Percentiles rank a stretch among this genome's conserved stretches.
Conservation (phyloP, 805 yeast genomes). For the Zygosaccharomyces lentus region DNA sequence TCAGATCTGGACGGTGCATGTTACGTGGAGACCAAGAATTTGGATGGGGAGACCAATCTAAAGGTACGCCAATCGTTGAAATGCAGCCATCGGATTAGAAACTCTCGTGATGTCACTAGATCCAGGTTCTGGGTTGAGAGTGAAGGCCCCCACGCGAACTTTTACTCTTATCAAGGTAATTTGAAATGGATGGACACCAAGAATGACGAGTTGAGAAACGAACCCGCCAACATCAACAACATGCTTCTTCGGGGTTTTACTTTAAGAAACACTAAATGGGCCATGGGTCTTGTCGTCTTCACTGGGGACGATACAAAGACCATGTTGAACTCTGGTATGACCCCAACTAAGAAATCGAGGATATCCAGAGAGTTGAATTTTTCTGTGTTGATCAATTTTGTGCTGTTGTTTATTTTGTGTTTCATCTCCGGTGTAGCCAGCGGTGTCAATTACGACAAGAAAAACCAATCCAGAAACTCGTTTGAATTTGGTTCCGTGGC, state of each 20-base stretch:
- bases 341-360: conserved; percentile 73
- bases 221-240: conserved; percentile 66
- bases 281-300: conserved; percentile 66
- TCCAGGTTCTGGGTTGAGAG: conserved; percentile 66
- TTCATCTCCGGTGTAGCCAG: conserved; percentile 65
- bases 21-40: conserved; percentile 74
- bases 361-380: conserved; percentile 68
- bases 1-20: conserved; percentile 67
- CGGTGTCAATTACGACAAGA: conserved; percentile 55
- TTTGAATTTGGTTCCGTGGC: conserved; percentile 71
- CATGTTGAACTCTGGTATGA: conserved; percentile 74
- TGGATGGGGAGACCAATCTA: conserved; percentile 77
- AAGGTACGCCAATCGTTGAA: conserved; percentile 73
- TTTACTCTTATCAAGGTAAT: conserved; percentile 74
- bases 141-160: conserved; percentile 79
- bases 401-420: conserved; percentile 60
- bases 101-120: conserved; percentile 45
- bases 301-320: conserved; percentile 79
- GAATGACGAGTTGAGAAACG: conserved; percentile 39
- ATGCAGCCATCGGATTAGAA: conserved; percentile 48
- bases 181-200: conserved; percentile 44
- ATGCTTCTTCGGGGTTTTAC: conserved; percentile 69
- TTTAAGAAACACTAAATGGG: conserved; percentile 82
- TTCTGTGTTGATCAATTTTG: conserved; percentile 64
- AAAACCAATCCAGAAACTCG: conserved; percentile 49